Base-by-base conservation (phyloP, 768 basidiomycete genomes). In the Tricholoma furcatifolium region DNA sequence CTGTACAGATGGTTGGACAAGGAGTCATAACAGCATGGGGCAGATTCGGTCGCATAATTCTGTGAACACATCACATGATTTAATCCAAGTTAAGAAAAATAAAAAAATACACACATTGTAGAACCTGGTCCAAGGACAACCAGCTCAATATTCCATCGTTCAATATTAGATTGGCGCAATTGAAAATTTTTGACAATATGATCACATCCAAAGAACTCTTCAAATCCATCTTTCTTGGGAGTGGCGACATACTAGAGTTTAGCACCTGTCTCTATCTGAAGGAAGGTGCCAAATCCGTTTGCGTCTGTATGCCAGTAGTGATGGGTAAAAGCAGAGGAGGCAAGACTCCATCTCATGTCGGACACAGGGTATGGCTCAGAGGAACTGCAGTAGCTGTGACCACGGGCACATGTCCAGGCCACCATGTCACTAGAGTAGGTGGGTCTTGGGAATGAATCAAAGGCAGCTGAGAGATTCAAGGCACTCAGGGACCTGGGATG, bases 11-110 rank as follows among this genome's bases (percentile, higher is more conserved):
- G 27, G 58, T 14, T 14, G 36, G 12, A 8, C 23, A 12, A 0
- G 51, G 49, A 1, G 50, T 59, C 2, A 51, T 8, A 0, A 62
- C 58, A 17, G 43, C 27, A 45, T 62, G 60, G 24, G 32, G 50
- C 3, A 35, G 20, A 18, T 17, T 35, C 0, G 42, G 41, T 10
- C 32, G 8, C 42, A 51, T 51, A 0, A 50, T 23, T 2, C 49
- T 50, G 17, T n/a, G n/a, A n/a, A n/a, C n/a, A 36, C 15, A 38
- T 24, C n/a, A n/a, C n/a, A n/a, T n/a, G n/a, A n/a, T n/a, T n/a
- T n/a, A n/a, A n/a, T n/a, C n/a, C n/a, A n/a, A n/a, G n/a, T n/a
- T n/a, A n/a, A n/a, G n/a, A n/a, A n/a, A n/a, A n/a, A n/a, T 21
- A 27, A 18, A 36, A 15, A 38, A 24, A 15, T 6, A 3, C 23